Conservation (phyloP, 2,329 filamentous ascomycete genomes). For the Blumeria hordei region DNA sequence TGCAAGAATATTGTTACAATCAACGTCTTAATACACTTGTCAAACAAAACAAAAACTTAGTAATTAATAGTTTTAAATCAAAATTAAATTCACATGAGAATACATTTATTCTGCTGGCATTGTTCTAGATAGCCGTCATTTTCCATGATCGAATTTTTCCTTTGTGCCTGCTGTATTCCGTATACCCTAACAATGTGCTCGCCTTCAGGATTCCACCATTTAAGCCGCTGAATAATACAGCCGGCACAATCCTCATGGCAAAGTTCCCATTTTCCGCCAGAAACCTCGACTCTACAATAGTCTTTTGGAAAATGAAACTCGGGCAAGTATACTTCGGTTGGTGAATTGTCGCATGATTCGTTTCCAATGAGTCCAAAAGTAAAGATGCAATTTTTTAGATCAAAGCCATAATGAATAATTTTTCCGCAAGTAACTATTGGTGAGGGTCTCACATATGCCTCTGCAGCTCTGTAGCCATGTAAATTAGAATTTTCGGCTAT, state of each 20-base stretch:
- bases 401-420: slow-evolving; percentile 52
- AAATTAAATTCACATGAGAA: slow-evolving; percentile 20
- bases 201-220: slow-evolving; percentile 83
- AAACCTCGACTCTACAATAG: slow-evolving; percentile 47
- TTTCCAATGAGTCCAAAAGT: slow-evolving; percentile 42
- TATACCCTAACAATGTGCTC: slow-evolving; percentile 57
- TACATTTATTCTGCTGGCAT: slow-evolving; percentile 25
- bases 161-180: slow-evolving; percentile 44
- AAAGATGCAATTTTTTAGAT: slow-evolving; percentile 58
- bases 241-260: slow-evolving; percentile 45
- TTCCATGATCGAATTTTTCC: slow-evolving; percentile 24
- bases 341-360: slow-evolving; percentile 31
- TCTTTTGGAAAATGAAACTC: slow-evolving; percentile 77
- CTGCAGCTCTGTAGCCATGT: slow-evolving; percentile 66
- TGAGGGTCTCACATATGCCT: slow-evolving; percentile 74
- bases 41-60: too few species aligned
- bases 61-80: too few species aligned
- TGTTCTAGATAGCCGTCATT: slow-evolving; percentile 61
- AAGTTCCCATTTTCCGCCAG: slow-evolving; percentile 77
- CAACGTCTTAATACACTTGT: too few species aligned
- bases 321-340: slow-evolving; percentile 68
- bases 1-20: too few species aligned
- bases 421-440: slow-evolving; percentile 53
- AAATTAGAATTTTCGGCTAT: slow-evolving; percentile 32
- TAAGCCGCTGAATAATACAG: slow-evolving; percentile 47